These are phyloP conservation scores for Croton setiger DNA, from an alignment of 441 rosid genomes.

Conservation along the genomic window DNA sequence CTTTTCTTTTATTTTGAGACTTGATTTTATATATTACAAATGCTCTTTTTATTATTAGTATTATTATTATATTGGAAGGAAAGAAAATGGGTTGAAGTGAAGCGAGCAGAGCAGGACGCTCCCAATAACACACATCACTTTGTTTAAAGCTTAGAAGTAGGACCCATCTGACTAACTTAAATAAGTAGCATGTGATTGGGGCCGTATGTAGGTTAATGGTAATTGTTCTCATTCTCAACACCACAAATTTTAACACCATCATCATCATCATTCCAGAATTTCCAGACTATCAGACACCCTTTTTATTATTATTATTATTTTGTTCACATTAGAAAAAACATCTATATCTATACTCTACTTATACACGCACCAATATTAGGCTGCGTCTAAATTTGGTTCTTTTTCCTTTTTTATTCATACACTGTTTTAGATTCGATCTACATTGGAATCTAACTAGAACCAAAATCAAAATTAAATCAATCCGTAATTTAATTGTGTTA, in stretches of 20 bases:
- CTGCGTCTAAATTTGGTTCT: too few species aligned
- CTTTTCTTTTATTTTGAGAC: neutral
- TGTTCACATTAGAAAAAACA: too few species aligned
- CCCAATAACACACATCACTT: neutral
- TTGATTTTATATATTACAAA: too few species aligned
- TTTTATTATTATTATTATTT: neutral
- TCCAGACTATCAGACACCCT: neutral
- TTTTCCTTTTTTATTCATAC: too few species aligned
- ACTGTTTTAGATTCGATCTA: too few species aligned
- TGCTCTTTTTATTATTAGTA: too few species aligned
- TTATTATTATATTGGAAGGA: neutral
- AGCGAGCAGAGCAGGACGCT: neutral
- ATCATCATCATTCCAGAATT: neutral
- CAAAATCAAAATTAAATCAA: too few species aligned
- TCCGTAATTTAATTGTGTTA: too few species aligned
- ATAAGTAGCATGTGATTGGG: constrained; percentile 46
- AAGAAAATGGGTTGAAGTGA: neutral
- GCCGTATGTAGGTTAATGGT: constrained; percentile 20
- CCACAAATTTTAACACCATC: constrained; percentile 13
- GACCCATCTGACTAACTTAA: constrained; percentile 30
- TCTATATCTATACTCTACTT: too few species aligned
- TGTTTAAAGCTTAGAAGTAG: constrained; percentile 26
- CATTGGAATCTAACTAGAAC: too few species aligned
- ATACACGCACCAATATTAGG: too few species aligned
- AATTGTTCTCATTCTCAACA: too few species aligned